Conservation (phyloP, 805 yeast species). For the Metschnikowia dekortorum region DNA sequence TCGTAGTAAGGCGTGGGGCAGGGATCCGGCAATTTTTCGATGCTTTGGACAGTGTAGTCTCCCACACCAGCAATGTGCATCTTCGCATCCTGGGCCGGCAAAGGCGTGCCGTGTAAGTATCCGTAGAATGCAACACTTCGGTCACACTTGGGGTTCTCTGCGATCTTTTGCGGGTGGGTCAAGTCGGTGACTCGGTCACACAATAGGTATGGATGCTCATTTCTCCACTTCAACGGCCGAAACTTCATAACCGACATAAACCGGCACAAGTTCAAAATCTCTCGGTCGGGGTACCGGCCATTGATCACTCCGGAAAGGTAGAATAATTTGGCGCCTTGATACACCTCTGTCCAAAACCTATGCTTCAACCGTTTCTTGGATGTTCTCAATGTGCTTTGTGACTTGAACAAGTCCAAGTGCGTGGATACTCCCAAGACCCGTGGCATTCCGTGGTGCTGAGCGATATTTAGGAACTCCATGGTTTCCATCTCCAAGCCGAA, state of each 20-base stretch:
- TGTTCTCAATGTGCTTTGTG: constrained; percentile 82
- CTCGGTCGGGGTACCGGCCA: constrained; percentile 97
- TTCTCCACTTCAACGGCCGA: constrained; percentile 98
- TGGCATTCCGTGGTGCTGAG: constrained; percentile 99
- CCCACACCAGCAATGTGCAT: constrained; percentile 97
- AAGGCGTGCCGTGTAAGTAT: constrained; percentile 89
- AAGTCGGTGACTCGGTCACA: constrained; percentile 91
- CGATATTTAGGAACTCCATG: constrained; percentile 94
- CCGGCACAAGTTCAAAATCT: constrained; percentile 83
- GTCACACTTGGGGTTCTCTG: constrained; percentile 76
- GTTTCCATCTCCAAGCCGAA: constrained; percentile 99
- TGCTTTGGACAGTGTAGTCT: constrained; percentile 67
- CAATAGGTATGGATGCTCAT: constrained; percentile 91
- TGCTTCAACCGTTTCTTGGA: constrained; percentile 88
- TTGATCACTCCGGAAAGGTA: constrained; percentile 92
- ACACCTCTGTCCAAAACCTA: constrained; percentile 98
- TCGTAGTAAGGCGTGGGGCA: constrained; percentile 96
- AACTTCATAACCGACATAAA: constrained; percentile 97
- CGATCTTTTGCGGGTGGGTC: constrained; percentile 84
- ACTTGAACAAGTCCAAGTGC: constrained; percentile 89
- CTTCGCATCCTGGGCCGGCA: constrained; percentile 61
- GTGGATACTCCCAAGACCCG: constrained; percentile 93
- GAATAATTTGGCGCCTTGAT: constrained; percentile 94
- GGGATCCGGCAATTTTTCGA: constrained; percentile 94
- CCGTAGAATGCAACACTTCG: constrained; percentile 91